These are phyloP conservation scores for Allomyces macrogynus DNA, from an alignment of 192 early-diverging fungal species.

Conservation along the genomic window DNA sequence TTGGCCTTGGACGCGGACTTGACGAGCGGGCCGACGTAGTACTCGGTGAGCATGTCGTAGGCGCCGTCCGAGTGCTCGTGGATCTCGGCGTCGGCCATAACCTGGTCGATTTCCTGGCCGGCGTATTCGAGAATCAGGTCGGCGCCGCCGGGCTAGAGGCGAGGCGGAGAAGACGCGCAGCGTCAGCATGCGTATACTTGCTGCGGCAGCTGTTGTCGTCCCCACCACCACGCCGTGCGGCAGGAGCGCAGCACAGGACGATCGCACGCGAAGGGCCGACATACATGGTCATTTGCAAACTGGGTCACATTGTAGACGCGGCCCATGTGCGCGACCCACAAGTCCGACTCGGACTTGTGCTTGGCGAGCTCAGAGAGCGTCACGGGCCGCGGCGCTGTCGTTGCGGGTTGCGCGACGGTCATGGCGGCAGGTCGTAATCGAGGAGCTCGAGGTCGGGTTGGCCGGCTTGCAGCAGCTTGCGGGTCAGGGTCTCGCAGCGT, in stretches of 20 bases:
- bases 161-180: too few relatives aligned
- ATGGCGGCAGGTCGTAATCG: too few relatives aligned
- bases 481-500: too few relatives aligned
- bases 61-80: constrained; percentile 68
- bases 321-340: constrained; percentile 63
- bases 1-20: constrained; percentile 1
- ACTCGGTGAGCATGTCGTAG: constrained; percentile 69
- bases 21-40: constrained; percentile 40
- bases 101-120: constrained; percentile 59
- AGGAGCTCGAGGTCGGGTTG: too few relatives aligned
- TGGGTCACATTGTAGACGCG: constrained; percentile 74
- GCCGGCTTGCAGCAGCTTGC: too few relatives aligned
- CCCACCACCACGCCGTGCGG: too few relatives aligned
- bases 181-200: too few relatives aligned
- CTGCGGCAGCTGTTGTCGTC: too few relatives aligned
- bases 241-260: too few relatives aligned
- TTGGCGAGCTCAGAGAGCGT: constrained; percentile 44
- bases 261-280: too few relatives aligned
- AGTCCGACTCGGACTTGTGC: constrained; percentile 45
- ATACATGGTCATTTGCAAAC: constrained; percentile 45
- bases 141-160: constrained; percentile 68
- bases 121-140: constrained; percentile 72
- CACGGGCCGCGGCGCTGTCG: background rate
- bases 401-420: too few relatives aligned
- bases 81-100: constrained; percentile 52